Conservation (phyloP, 2,329 filamentous ascomycete genomes). For the Fonsecaea multimorphosa region DNA sequence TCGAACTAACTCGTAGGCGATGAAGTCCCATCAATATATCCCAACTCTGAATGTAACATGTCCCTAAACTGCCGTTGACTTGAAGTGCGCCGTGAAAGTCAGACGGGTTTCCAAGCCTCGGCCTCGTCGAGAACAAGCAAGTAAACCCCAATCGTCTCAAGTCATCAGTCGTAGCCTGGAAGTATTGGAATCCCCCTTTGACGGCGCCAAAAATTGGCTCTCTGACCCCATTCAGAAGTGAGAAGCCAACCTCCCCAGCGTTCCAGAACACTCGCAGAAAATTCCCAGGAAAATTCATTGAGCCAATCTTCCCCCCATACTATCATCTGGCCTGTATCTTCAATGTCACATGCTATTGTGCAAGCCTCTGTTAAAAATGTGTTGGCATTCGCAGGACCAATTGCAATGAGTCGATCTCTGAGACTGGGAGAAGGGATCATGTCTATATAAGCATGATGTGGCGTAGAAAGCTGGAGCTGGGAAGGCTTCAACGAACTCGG, state of each 20-base stretch:
- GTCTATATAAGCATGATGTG: constrained; percentile 53
- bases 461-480: constrained; percentile 48
- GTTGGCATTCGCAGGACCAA: constrained; percentile 46
- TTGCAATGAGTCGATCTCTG: constrained; percentile 48
- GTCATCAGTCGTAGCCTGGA: constrained; percentile 44
- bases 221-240: constrained; percentile 47
- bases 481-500: constrained; percentile 47
- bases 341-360: constrained; percentile 45
- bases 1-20: constrained; percentile 22
- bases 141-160: background rate
- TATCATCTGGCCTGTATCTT: constrained; percentile 50
- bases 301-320: constrained; percentile 53
- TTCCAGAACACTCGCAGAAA: constrained; percentile 49
- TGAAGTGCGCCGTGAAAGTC: background rate
- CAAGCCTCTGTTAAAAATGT: constrained; percentile 49
- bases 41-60: constrained; percentile 9
- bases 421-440: constrained; percentile 50
- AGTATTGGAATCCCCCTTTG: constrained; percentile 47
- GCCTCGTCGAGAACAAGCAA: background rate
- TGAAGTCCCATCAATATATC: constrained; percentile 6
- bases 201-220: constrained; percentile 52
- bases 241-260: constrained; percentile 50
- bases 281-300: constrained; percentile 53
- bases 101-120: background rate
- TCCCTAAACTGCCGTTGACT: constrained; percentile 6